Evolutionary conservation across 2,329 filamentous ascomycete species (phyloP).

Genomic region (Xenoacremonium recifei): DNA sequence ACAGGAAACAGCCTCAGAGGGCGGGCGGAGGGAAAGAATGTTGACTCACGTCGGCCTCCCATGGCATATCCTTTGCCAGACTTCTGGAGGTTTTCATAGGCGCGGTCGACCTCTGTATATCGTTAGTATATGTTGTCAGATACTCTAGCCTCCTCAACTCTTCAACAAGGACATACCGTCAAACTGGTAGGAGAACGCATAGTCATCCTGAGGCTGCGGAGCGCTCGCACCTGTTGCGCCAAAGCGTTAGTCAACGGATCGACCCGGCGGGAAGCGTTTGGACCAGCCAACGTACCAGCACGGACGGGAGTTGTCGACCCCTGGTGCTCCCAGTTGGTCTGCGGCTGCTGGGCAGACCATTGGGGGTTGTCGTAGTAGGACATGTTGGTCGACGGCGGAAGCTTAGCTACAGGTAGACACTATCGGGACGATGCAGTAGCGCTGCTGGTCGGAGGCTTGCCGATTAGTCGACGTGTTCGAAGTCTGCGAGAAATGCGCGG

Average conservation of each 20-base stretch:
- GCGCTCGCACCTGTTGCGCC: slow-evolving; percentile 66
- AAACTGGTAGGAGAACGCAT: slow-evolving; percentile 83
- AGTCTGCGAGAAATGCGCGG: slow-evolving; percentile 11
- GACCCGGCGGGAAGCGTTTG: too few species aligned
- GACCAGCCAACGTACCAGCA: slow-evolving; percentile 35
- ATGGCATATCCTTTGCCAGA: slow-evolving; percentile 87
- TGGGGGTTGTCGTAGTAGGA: slow-evolving; percentile 47
- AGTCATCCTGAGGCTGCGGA: slow-evolving; percentile 71
- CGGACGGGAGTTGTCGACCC: slow-evolving; percentile 40
- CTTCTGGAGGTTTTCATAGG: slow-evolving; percentile 93
- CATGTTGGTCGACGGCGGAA: slow-evolving; percentile 28
- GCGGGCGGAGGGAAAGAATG: too few species aligned
- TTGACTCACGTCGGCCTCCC: slow-evolving; percentile 79
- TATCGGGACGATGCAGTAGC: slow-evolving; percentile 15
- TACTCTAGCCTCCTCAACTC: too few species aligned
- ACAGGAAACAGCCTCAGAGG: slow-evolving; percentile 13
- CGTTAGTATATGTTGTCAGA: too few species aligned
- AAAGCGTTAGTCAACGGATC: slow-evolving; percentile 3
- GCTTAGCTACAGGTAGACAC: slow-evolving; percentile 13
- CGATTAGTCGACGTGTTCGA: slow-evolving; percentile 10
- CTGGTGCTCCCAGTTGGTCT: slow-evolving; percentile 48
- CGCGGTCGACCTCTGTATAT: slow-evolving; percentile 94
- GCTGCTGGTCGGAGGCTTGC: slow-evolving; percentile 8
- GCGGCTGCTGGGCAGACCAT: slow-evolving; percentile 34
- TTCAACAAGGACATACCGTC: slow-evolving; percentile 76